phyloP scores from a whole-genome alignment of 1,284 basidiomycete genomes.

The Cronartium quercuum region DNA sequence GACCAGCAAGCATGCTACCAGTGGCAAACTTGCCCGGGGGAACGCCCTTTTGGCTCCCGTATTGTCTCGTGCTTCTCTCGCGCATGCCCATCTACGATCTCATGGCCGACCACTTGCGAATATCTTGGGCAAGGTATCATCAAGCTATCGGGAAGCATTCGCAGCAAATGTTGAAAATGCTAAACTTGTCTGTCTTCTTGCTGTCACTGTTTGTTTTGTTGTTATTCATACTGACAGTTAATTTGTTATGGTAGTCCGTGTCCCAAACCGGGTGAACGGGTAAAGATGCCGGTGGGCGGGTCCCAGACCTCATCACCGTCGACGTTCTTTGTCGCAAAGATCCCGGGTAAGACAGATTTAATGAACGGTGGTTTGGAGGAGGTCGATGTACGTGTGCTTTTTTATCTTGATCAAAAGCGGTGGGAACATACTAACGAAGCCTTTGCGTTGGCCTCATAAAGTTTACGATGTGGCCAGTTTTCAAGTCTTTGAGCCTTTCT shows the following conservation, averaged over 20 bases:
- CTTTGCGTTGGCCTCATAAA: slow-evolving; percentile 49
- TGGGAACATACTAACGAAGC: too few species aligned
- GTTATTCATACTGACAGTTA: background rate
- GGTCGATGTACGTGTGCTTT: slow-evolving; percentile 21
- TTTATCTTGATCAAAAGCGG: too few species aligned
- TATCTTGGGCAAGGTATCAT: slow-evolving; percentile 50
- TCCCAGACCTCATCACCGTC: slow-evolving; percentile 8
- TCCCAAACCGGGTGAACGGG: slow-evolving; percentile 2
- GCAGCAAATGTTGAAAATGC: slow-evolving; percentile 49
- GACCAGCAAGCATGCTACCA: slow-evolving; percentile 11
- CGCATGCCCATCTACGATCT: slow-evolving; percentile 85
- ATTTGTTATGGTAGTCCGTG: background rate
- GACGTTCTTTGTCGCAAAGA: slow-evolving; percentile 29
- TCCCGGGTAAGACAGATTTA: slow-evolving; percentile 27
- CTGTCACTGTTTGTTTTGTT: slow-evolving; percentile 45
- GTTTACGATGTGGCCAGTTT: slow-evolving; percentile 94
- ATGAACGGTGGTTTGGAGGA: slow-evolving; percentile 21
- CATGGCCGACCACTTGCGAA: slow-evolving; percentile 78
- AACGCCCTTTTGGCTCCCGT: slow-evolving; percentile 86
- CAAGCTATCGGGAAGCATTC: slow-evolving; percentile 49
- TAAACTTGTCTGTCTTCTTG: slow-evolving; percentile 47
- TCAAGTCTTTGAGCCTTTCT: slow-evolving; percentile 87
- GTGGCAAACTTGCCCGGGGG: slow-evolving; percentile 62
- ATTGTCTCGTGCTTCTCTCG: slow-evolving; percentile 74
- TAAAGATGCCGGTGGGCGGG: slow-evolving; percentile 23